Evolutionary conservation across 352 stramenopile genomes (phyloP).

Genomic region (Phytopythium mirpurense): DNA sequence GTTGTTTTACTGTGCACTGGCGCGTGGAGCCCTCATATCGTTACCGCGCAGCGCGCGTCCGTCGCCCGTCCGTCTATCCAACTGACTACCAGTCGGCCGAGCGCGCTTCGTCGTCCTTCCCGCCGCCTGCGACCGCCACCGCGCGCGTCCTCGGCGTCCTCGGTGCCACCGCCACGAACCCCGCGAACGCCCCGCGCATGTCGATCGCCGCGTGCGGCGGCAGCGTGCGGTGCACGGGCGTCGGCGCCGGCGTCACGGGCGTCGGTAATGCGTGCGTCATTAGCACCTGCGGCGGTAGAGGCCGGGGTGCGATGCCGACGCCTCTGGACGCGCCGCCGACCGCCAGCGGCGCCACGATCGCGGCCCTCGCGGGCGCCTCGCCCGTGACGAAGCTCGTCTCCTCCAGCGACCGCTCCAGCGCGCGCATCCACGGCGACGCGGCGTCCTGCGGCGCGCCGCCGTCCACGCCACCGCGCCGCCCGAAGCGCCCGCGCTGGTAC

Average conservation of each 20-base stretch:
- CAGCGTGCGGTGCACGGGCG: constrained; percentile 4
- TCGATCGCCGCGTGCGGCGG: background rate
- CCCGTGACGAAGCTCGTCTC: constrained; percentile 65
- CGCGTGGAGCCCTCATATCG: background rate
- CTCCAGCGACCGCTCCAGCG: constrained; percentile 60
- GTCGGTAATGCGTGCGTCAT: no score
- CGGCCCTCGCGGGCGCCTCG: constrained; percentile 28
- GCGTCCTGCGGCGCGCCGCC: constrained; percentile 29
- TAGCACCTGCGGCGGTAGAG: no score
- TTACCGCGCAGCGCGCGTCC: background rate
- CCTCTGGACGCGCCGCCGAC: no score
- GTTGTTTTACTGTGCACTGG: background rate
- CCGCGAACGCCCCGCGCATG: background rate
- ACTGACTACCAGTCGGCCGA: constrained; percentile 27
- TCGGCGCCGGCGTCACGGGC: constrained; percentile 16
- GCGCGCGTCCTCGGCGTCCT: background rate
- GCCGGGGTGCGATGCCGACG: no score
- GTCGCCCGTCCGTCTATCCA: no score
- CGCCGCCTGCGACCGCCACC: constrained; percentile 11
- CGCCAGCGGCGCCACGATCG: constrained; percentile 25
- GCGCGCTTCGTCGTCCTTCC: constrained; percentile 51
- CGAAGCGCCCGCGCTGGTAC: constrained; percentile 56
- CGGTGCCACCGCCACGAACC: constrained; percentile 4
- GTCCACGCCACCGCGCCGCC: constrained; percentile 58
- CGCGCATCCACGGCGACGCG: constrained; percentile 40